These are phyloP conservation scores for Nyssa sinensis DNA, from an alignment of 148 eudicot genomes.

Conservation along the genomic window DNA sequence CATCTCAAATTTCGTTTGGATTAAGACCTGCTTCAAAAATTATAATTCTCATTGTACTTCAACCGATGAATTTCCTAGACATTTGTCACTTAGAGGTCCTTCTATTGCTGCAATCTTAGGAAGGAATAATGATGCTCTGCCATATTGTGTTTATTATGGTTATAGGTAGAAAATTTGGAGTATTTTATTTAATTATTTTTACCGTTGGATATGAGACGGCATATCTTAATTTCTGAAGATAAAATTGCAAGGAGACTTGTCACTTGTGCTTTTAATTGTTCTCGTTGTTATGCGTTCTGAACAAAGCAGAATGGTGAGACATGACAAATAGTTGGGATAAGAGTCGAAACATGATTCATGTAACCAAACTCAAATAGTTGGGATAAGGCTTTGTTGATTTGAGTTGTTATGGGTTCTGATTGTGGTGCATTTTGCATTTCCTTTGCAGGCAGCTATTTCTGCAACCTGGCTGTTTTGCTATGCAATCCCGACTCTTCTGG, in stretches of 20 bases:
- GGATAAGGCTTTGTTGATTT: too few species aligned
- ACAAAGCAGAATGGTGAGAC: too few species aligned
- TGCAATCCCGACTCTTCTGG: constrained; percentile 83
- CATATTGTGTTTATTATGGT: background rate
- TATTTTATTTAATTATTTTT: too few species aligned
- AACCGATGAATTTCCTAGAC: too few species aligned
- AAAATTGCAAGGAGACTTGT: too few species aligned
- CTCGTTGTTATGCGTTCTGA: too few species aligned
- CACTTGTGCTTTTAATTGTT: background rate
- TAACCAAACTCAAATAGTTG: too few species aligned
- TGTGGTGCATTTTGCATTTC: background rate
- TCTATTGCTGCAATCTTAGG: background rate
- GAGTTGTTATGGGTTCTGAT: background rate
- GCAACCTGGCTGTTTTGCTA: constrained; percentile 78
- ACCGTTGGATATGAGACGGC: background rate
- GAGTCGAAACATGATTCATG: too few species aligned
- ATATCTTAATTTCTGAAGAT: background rate
- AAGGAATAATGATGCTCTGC: too few species aligned
- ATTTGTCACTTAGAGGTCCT: background rate
- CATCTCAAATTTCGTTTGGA: background rate
- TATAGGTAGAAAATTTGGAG: background rate
- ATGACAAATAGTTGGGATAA: too few species aligned
- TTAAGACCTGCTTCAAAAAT: background rate
- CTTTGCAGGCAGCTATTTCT: constrained; percentile 64
- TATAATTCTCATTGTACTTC: background rate